These are phyloP conservation scores for Macrocybe gigantea DNA, from an alignment of 768 basidiomycete genomes.

Conservation along the genomic window DNA sequence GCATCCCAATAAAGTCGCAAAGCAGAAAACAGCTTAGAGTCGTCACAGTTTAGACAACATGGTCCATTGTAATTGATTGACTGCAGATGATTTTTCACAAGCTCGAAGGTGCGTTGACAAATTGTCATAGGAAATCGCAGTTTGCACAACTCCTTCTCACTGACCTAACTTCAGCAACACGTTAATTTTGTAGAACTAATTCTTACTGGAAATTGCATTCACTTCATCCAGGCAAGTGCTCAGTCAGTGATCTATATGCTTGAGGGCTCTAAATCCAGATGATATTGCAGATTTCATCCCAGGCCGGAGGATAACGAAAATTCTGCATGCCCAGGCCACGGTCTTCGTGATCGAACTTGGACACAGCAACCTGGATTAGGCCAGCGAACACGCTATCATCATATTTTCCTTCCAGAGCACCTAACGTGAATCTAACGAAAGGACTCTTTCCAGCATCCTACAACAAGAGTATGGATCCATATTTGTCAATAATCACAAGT, in stretches of 20 bases:
- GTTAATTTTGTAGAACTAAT: neutral
- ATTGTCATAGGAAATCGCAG: slow-evolving; percentile 18
- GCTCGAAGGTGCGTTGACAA: slow-evolving; percentile 12
- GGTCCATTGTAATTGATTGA: slow-evolving; percentile 17
- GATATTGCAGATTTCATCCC: slow-evolving; percentile 20
- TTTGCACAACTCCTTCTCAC: slow-evolving; percentile 7
- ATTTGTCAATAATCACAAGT: too few relatives aligned
- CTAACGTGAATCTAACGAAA: slow-evolving; percentile 11
- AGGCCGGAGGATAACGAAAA: slow-evolving; percentile 20
- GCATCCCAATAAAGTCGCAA: slow-evolving; percentile 19
- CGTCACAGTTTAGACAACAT: slow-evolving; percentile 24
- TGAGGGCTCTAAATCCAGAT: slow-evolving; percentile 16
- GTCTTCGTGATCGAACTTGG: slow-evolving; percentile 13
- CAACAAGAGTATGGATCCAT: slow-evolving; percentile 22
- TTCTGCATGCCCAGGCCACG: slow-evolving; percentile 24
- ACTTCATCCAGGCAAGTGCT: slow-evolving; percentile 11
- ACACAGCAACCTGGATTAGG: slow-evolving; percentile 19
- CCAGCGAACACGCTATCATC: slow-evolving; percentile 19
- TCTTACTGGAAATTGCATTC: slow-evolving; percentile 12
- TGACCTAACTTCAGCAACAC: neutral
- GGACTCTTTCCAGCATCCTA: slow-evolving; percentile 8
- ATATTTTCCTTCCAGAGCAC: slow-evolving; percentile 18
- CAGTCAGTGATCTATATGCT: slow-evolving; percentile 12
- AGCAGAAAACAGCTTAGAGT: slow-evolving; percentile 25
- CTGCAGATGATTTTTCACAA: slow-evolving; percentile 10